phyloP scores from a whole-genome alignment of 2,329 filamentous ascomycete species.

The Fusarium sp. region DNA sequence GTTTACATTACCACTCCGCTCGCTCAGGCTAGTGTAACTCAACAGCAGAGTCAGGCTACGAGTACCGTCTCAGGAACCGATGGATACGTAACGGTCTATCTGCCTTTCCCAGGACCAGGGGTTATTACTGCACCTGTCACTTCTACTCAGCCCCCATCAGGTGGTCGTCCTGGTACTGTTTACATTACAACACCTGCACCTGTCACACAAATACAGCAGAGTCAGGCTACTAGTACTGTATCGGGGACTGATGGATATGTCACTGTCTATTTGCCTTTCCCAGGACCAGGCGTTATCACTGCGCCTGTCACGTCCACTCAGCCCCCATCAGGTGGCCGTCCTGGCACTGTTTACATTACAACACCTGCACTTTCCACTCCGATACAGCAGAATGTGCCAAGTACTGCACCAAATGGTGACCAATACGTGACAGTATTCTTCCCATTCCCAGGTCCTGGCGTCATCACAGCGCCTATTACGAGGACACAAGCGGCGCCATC shows the following conservation, averaged over 20 bases:
- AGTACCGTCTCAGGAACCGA: not conserved
- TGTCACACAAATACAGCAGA: not conserved
- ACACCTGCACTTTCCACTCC: not conserved
- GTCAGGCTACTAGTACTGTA: not conserved
- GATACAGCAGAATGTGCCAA: not conserved
- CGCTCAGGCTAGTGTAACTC: not conserved
- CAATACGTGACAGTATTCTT: constrained; percentile 23
- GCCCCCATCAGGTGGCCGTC: not conserved
- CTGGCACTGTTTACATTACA: constrained; percentile 20
- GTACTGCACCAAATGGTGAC: not conserved
- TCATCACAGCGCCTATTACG: constrained; percentile 28
- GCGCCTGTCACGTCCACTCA: constrained; percentile 3
- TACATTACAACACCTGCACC: constrained; percentile 15
- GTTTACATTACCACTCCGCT: constrained; percentile 12
- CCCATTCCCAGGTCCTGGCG: constrained; percentile 17
- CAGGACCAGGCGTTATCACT: constrained; percentile 7
- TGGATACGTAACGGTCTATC: constrained; percentile 19
- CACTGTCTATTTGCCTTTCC: constrained; percentile 8
- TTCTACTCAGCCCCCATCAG: not conserved
- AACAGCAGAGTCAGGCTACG: constrained; percentile 2
- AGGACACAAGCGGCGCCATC: constrained; percentile 16
- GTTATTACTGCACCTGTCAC: constrained; percentile 12
- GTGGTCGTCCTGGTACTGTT: constrained; percentile 15
- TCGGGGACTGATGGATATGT: constrained; percentile 17
- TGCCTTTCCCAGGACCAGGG: constrained; percentile 8